Evolutionary conservation across 306 rosid genomes (phyloP).

Genomic region (Purshia tridentata): DNA sequence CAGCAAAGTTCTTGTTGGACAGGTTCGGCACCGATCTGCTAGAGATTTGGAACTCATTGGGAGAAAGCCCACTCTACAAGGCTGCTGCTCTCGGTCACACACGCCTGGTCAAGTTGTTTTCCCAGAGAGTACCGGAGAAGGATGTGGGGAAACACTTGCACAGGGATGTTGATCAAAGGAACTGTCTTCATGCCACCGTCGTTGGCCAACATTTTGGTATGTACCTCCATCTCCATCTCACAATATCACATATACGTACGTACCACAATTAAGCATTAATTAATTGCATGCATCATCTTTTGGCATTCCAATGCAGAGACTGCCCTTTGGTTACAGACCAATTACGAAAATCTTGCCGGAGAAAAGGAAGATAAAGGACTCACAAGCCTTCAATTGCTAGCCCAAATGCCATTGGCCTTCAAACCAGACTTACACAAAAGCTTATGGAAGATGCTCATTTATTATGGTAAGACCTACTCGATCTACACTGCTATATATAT

Average conservation of each 20-base stretch:
- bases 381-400: constrained; percentile 20
- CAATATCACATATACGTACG: no score
- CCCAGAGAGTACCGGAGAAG: not conserved
- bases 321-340: constrained; percentile 4
- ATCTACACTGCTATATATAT: not conserved
- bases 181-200: constrained; percentile 17
- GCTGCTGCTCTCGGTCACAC: constrained; percentile 19
- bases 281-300: no score
- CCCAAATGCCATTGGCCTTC: constrained; percentile 25
- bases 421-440: not conserved
- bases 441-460: not conserved
- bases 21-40: not conserved
- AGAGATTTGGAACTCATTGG: not conserved
- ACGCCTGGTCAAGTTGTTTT: not conserved
- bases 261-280: no score
- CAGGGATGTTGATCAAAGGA: not conserved
- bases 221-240: not conserved
- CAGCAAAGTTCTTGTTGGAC: not conserved
- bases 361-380: not conserved
- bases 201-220: constrained; percentile 4
- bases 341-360: constrained; percentile 2
- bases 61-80: constrained; percentile 25
- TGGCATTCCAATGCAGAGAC: constrained; percentile 1
- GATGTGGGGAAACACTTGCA: not conserved
- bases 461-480: no score